Evolutionary conservation across 371 early-diverging fungal genomes (phyloP).

Genomic region (Mortierella sp.): DNA sequence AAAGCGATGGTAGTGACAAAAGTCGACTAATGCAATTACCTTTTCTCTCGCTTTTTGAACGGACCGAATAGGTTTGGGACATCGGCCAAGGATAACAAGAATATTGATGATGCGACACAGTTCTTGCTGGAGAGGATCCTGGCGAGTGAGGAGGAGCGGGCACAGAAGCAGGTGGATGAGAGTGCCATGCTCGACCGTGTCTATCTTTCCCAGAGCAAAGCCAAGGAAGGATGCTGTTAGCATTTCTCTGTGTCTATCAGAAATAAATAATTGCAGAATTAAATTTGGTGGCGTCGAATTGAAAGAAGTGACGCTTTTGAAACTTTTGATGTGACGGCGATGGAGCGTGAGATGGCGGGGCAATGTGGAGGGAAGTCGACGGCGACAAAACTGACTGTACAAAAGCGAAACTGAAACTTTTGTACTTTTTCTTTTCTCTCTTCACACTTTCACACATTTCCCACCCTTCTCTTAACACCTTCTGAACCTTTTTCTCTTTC

Average conservation of each 20-base stretch:
- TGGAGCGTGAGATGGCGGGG: background rate
- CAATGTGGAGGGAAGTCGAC: background rate
- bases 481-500: too few relatives aligned
- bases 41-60: background rate
- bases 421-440: background rate
- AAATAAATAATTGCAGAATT: background rate
- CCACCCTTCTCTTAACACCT: background rate
- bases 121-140: constrained; percentile 62
- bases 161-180: constrained; percentile 30
- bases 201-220: constrained; percentile 32
- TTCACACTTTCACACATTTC: background rate
- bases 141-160: constrained; percentile 47
- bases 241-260: background rate
- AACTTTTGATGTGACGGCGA: background rate
- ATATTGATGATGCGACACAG: constrained; percentile 76
- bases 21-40: background rate
- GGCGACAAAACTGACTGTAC: background rate
- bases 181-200: constrained; percentile 28
- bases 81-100: constrained; percentile 75
- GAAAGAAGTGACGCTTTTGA: constrained; percentile 9
- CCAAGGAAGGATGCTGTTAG: constrained; percentile 47
- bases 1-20: too few relatives aligned
- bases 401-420: background rate
- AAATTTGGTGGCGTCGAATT: constrained; percentile 4
- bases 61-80: constrained; percentile 67